Percentiles rank a stretch among this genome's conserved stretches.
Conservation (phyloP, 805 yeast genomes). For the Ogataea paraovalis region DNA sequence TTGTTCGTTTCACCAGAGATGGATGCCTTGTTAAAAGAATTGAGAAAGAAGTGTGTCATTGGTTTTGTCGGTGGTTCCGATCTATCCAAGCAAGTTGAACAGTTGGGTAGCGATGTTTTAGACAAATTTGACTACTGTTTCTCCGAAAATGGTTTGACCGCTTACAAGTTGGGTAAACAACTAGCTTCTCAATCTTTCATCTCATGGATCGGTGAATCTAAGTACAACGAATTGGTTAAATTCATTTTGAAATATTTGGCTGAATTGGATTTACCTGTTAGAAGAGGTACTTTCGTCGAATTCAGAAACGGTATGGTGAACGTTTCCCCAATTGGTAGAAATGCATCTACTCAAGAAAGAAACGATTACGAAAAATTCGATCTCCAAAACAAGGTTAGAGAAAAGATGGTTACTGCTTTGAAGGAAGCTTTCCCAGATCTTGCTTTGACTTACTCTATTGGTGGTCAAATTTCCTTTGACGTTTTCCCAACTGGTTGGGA, state of each 20-base stretch:
- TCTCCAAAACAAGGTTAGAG: constrained; percentile 75
- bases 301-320: constrained; percentile 99
- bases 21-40: constrained; percentile 60
- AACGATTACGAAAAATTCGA: constrained; percentile 87
- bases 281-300: constrained; percentile 98
- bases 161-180: constrained; percentile 85
- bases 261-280: constrained; percentile 84
- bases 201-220: constrained; percentile 91
- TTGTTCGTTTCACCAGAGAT: constrained; percentile 65
- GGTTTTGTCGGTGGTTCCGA: constrained; percentile 99
- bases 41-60: constrained; percentile 88
- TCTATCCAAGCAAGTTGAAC: constrained; percentile 91
- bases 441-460: constrained; percentile 92
- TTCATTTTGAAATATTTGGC: constrained; percentile 83
- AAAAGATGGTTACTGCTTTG: constrained; percentile 77
- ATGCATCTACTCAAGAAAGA: constrained; percentile 92
- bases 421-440: constrained; percentile 77
- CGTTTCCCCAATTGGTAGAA: constrained; percentile 97
- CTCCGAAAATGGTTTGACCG: constrained; percentile 97
- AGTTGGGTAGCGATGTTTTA: constrained; percentile 78
- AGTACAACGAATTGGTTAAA: constrained; percentile 83
- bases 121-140: constrained; percentile 90
- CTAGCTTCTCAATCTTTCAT: constrained; percentile 93
- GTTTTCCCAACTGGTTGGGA: constrained; percentile 99
- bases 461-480: constrained; percentile 98